Evolutionary conservation across 345 rosid species (phyloP).

Genomic region (Sisymbrium altissimum): DNA sequence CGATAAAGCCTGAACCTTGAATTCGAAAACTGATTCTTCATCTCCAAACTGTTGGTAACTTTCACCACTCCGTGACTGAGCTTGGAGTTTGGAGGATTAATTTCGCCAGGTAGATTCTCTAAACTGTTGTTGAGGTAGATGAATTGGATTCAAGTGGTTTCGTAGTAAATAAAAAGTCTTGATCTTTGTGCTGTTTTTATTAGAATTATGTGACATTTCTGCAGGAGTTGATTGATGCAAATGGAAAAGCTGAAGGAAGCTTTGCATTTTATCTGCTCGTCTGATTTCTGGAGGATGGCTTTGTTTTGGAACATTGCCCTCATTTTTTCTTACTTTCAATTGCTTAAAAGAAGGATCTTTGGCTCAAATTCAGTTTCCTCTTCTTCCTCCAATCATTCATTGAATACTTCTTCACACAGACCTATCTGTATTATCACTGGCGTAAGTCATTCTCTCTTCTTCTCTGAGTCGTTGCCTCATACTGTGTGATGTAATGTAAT

Average conservation of each 20-base stretch:
- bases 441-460: constrained; percentile 38
- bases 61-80: background rate
- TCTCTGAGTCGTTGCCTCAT: background rate
- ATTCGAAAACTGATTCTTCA: background rate
- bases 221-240: constrained; percentile 11
- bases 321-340: constrained; percentile 48
- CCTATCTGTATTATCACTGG: constrained; percentile 83
- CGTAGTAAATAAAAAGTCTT: background rate
- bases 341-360: constrained; percentile 41
- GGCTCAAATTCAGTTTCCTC: constrained; percentile 26
- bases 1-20: background rate
- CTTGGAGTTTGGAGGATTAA: background rate
- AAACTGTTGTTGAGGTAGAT: background rate
- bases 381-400: constrained; percentile 35
- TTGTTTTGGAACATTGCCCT: constrained; percentile 60
- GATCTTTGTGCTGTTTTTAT: background rate
- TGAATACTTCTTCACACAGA: constrained; percentile 10
- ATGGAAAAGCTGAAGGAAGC: constrained; percentile 39
- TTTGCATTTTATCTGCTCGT: constrained; percentile 42
- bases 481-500: background rate
- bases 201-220: too few species aligned
- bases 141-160: background rate
- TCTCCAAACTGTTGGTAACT: background rate
- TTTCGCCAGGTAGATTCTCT: background rate
- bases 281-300: constrained; percentile 75